These are phyloP conservation scores for Eucalyptus sp. DNA, from an alignment of 345 rosid species.

Conservation along the genomic window DNA sequence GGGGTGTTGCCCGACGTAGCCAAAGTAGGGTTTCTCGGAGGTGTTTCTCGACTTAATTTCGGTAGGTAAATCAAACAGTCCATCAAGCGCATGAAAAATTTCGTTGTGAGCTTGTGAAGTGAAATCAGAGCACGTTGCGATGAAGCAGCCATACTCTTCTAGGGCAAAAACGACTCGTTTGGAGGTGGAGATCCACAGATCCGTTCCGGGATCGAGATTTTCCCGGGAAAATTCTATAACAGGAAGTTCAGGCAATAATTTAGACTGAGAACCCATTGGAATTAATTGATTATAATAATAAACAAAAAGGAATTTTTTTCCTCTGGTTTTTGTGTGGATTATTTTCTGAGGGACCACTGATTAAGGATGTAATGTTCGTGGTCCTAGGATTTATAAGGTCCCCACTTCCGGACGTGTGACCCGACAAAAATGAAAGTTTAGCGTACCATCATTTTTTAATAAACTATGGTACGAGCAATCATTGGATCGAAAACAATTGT, in stretches of 20 bases:
- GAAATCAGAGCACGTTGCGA: constrained; percentile 16
- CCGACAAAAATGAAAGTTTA: neutral
- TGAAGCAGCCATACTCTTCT: constrained; percentile 46
- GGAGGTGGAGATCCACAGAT: constrained; percentile 27
- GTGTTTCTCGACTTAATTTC: constrained; percentile 24
- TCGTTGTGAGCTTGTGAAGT: constrained; percentile 6
- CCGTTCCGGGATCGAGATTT: constrained; percentile 21
- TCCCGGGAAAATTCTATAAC: constrained; percentile 15
- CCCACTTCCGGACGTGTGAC: neutral
- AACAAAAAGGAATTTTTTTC: neutral
- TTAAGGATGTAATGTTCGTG: neutral
- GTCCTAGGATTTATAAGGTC: neutral
- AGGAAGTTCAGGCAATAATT: constrained; percentile 1
- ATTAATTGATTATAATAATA: neutral
- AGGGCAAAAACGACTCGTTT: constrained; percentile 25
- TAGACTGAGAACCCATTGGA: constrained; percentile 3
- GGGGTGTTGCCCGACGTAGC: constrained; percentile 24
- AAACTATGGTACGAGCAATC: neutral
- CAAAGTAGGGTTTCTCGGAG: constrained; percentile 27
- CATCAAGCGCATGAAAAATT: constrained; percentile 9
- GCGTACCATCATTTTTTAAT: neutral
- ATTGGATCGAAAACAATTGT: neutral
- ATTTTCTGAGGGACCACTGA: neutral
- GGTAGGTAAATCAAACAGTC: constrained; percentile 32
- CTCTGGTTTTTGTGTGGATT: neutral